Evolutionary conservation across 208 protist species (phyloP).

Genomic region (Herpetomonas tarakana): DNA sequence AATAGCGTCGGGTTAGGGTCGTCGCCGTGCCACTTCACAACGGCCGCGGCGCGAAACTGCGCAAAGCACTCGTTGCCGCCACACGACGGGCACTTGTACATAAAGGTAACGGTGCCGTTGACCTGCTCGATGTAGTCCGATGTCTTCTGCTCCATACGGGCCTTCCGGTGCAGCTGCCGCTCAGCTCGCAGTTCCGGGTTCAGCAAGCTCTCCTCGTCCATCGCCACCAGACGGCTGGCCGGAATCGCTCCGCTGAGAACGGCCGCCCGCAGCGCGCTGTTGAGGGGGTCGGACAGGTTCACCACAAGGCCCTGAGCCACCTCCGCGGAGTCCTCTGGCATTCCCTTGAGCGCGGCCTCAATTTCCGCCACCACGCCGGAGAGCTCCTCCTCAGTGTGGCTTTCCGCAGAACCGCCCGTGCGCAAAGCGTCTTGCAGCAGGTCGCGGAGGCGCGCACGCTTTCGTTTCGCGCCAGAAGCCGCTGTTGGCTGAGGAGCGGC

Average conservation of each 20-base stretch:
- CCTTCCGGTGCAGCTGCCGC: conserved; percentile 24
- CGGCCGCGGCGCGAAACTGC: conserved; percentile 49
- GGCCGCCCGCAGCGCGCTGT: conserved; percentile 26
- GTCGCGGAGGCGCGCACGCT: background rate
- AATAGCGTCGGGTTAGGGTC: conserved; percentile 55
- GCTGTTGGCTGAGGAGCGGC: too few relatives aligned
- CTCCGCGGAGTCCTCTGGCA: conserved; percentile 21
- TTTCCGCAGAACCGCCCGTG: background rate
- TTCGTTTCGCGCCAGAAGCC: background rate
- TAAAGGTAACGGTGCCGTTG: conserved; percentile 27
- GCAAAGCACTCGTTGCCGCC: conserved; percentile 43
- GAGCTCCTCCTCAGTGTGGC: background rate
- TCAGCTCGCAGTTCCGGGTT: conserved; percentile 28
- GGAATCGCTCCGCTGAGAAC: conserved; percentile 26
- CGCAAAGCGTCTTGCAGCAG: background rate
- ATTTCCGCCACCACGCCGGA: conserved; percentile 18
- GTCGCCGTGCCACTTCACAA: conserved; percentile 71
- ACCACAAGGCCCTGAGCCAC: conserved; percentile 32
- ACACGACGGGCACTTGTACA: conserved; percentile 56
- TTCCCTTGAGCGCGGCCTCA: conserved; percentile 15
- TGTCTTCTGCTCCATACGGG: conserved; percentile 44
- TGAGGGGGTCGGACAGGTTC: conserved; percentile 51
- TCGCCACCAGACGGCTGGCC: conserved; percentile 19
- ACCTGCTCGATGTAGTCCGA: conserved; percentile 39
- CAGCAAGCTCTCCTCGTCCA: conserved; percentile 42